A percentile compares a stretch with the other conserved stretches of the same genome.
These are phyloP conservation scores for Colletotrichum sp. DNA, from an alignment of 2,329 filamentous ascomycete genomes.

Conservation along the genomic window DNA sequence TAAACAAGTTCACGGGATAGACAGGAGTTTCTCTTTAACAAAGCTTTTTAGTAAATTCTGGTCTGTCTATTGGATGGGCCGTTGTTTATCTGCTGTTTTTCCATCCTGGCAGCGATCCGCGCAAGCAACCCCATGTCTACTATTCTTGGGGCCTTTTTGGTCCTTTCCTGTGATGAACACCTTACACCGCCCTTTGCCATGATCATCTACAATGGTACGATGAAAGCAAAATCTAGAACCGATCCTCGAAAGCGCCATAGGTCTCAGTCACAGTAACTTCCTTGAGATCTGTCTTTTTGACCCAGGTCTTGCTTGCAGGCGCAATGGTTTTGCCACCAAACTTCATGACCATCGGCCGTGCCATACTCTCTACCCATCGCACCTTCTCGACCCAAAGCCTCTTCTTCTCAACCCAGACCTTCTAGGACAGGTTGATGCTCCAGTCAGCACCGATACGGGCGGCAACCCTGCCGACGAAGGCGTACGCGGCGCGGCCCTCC, in stretches of 20 bases:
- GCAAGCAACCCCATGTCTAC: not conserved
- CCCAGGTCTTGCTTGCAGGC: not conserved
- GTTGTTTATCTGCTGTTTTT: not conserved
- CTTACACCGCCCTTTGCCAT: conserved; percentile 3
- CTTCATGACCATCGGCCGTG: not conserved
- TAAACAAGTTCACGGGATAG: not conserved
- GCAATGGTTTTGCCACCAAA: not conserved
- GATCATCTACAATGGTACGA: not conserved
- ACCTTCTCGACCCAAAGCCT: not conserved
- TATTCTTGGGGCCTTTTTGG: not conserved
- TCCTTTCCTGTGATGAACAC: not conserved
- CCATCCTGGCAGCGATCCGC: conserved; percentile 1
- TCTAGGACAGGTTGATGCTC: conserved; percentile 42
- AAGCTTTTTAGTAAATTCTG: not conserved
- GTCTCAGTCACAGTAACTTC: not conserved
- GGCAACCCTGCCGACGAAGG: conserved; percentile 56
- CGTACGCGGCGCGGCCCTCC: conserved; percentile 54
- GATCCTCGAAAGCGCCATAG: not conserved
- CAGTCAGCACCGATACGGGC: conserved; percentile 60
- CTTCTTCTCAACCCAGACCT: not conserved
- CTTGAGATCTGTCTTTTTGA: not conserved
- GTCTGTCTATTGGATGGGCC: not conserved
- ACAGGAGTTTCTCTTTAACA: not conserved
- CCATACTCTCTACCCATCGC: not conserved
- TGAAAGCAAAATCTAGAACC: not conserved